Evolutionary conservation across 2,329 filamentous ascomycete species (phyloP).

Genomic region (Aspergillus sp.): DNA sequence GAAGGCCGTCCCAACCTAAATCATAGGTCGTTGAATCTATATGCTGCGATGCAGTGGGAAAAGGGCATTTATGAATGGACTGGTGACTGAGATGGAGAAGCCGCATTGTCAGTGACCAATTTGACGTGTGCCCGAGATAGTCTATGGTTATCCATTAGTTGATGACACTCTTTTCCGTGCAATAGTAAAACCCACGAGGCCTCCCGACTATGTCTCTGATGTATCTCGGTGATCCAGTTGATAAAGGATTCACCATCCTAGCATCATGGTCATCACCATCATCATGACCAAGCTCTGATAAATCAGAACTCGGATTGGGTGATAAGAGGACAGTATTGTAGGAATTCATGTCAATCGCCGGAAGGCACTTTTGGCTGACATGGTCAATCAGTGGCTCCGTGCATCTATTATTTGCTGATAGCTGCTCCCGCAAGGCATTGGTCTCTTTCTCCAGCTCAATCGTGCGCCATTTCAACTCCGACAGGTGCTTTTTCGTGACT

Average conservation of each 20-base stretch:
- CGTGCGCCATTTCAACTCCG: slow-evolving; percentile 22
- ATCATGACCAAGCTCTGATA: background rate
- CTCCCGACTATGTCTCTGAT: slow-evolving; percentile 37
- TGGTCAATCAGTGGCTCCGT: slow-evolving; percentile 6
- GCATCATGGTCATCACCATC: background rate
- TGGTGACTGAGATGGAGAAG: slow-evolving; percentile 46
- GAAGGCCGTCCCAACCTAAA: slow-evolving; percentile 44
- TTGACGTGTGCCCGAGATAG: slow-evolving; percentile 51
- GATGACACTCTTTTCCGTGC: background rate
- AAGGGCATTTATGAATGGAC: slow-evolving; percentile 37
- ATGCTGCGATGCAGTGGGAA: slow-evolving; percentile 40
- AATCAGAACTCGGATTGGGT: no score
- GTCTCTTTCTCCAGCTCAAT: slow-evolving; percentile 29
- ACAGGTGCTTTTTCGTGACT: slow-evolving; percentile 27
- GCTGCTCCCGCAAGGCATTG: slow-evolving; percentile 10
- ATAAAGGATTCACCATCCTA: slow-evolving; percentile 40
- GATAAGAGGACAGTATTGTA: no score
- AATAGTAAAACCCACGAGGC: slow-evolving; percentile 31
- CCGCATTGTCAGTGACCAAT: slow-evolving; percentile 49
- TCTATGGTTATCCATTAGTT: background rate
- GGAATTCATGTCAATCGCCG: no score
- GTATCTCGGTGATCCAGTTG: slow-evolving; percentile 36
- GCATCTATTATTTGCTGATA: no score
- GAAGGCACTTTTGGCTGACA: slow-evolving; percentile 10
- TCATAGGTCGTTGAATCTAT: slow-evolving; percentile 50